Percentiles rank a stretch among this genome's conserved stretches.
phyloP scores from a whole-genome alignment of 2,329 filamentous ascomycete species.

The Periconia macrospinosa region DNA sequence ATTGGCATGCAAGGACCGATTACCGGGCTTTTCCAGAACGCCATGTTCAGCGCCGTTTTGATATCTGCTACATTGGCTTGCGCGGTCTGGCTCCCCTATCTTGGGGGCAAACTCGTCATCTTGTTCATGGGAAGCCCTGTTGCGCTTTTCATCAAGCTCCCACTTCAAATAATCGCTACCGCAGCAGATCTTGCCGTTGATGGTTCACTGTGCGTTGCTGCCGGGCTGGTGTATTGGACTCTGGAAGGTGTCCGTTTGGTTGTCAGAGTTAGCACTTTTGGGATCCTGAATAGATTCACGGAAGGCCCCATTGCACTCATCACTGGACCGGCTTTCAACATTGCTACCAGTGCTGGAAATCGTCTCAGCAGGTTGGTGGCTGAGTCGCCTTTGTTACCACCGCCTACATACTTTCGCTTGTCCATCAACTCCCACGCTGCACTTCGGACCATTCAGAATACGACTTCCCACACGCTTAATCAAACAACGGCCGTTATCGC shows the following conservation, averaged over 20 bases:
- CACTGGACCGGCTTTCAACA: conserved; percentile 31
- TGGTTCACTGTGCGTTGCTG: conserved; percentile 65
- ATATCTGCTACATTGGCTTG: conserved; percentile 81
- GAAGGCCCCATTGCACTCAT: conserved; percentile 23
- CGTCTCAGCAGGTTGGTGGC: conserved; percentile 37
- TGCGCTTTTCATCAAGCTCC: conserved; percentile 65
- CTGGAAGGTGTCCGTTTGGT: conserved; percentile 31
- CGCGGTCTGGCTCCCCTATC: conserved; percentile 89
- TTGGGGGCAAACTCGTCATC: conserved; percentile 82
- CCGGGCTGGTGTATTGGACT: conserved; percentile 50
- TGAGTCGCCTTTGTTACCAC: conserved; percentile 28
- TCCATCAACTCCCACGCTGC: conserved; percentile 42
- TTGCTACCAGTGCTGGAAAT: conserved; percentile 39
- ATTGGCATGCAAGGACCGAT: conserved; percentile 95
- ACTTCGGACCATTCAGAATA: conserved; percentile 41
- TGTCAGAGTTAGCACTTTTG: conserved; percentile 21
- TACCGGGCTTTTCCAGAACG: conserved; percentile 88
- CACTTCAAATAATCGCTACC: conserved; percentile 72
- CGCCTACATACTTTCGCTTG: conserved; percentile 38
- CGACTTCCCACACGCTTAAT: conserved; percentile 36
- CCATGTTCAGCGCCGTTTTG: conserved; percentile 88
- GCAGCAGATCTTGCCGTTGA: conserved; percentile 82
- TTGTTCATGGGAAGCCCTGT: conserved; percentile 79
- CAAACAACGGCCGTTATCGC: conserved; percentile 30
- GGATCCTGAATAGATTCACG: conserved; percentile 17